Evolutionary conservation across 2,329 filamentous ascomycete species (phyloP).

Genomic region (Colletotrichum sp.): DNA sequence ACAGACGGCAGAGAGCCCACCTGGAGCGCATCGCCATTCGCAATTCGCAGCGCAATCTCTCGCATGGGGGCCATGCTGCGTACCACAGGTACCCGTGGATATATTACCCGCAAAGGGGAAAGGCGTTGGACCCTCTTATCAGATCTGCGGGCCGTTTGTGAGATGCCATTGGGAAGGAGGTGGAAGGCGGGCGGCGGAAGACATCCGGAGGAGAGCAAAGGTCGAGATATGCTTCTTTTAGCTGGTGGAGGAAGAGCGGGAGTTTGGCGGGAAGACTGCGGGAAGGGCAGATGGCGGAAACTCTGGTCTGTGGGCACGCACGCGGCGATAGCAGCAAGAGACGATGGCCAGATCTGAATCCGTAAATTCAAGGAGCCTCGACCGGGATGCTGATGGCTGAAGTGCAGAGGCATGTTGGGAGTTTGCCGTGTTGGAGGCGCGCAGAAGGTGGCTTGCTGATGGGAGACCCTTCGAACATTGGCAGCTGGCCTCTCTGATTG

Average conservation of each 20-base stretch:
- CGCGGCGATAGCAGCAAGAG: not conserved
- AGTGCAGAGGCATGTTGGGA: not conserved
- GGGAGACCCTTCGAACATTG: not conserved
- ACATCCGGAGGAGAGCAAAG: not conserved
- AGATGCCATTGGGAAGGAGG: not conserved
- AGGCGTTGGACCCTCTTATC: not conserved
- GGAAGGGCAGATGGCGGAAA: not conserved
- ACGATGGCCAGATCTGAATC: not conserved
- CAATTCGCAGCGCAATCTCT: not conserved
- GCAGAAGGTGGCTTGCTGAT: not conserved
- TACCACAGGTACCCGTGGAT: not conserved
- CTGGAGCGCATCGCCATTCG: not conserved
- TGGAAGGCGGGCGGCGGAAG: not conserved
- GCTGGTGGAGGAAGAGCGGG: not conserved
- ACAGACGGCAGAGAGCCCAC: not conserved
- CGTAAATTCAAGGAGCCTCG: not conserved
- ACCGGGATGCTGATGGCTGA: not conserved
- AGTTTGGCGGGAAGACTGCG: not conserved
- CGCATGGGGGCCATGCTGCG: not conserved
- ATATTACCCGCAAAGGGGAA: not conserved
- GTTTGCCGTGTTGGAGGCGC: not conserved
- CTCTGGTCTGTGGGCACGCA: not conserved
- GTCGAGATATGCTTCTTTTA: slow-evolving; percentile 7
- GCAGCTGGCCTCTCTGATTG: not conserved
- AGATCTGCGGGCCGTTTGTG: not conserved